phyloP scores from a whole-genome alignment of 73 alveolate genomes.

The Paramecium sonneborni region DNA sequence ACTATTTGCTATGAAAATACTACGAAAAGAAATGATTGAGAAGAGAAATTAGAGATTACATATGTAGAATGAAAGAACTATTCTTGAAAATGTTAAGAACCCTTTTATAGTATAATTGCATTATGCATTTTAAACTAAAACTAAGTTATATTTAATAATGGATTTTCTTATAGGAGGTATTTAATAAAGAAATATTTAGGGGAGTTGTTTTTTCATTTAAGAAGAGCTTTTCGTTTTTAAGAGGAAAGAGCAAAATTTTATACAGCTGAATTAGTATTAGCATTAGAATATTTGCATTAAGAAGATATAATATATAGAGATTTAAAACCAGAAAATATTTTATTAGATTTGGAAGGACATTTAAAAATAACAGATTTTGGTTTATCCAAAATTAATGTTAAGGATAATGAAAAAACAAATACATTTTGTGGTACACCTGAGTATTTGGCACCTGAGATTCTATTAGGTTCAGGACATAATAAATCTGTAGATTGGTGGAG shows the following conservation, averaged over 20 bases:
- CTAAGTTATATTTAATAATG: conserved; percentile 89
- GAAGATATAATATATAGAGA: conserved; percentile 90
- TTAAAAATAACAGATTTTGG: conserved; percentile 95
- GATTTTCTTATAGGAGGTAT: conserved; percentile 92
- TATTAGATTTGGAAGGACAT: conserved; percentile 91
- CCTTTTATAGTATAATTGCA: conserved; percentile 92
- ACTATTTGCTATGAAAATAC: conserved; percentile 88
- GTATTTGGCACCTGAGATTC: conserved; percentile 91
- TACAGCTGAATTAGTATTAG: conserved; percentile 87
- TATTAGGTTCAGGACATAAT: conserved; percentile 80
- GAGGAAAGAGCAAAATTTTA: conserved; percentile 90
- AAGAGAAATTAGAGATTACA: conserved; percentile 77
- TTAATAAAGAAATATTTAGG: background rate
- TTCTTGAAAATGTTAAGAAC: conserved; percentile 72
- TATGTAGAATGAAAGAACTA: conserved; percentile 80
- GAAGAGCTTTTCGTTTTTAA: conserved; percentile 64
- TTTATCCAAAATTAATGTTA: conserved; percentile 82
- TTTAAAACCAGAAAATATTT: conserved; percentile 94
- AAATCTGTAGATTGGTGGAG: conserved; percentile 88
- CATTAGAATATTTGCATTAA: conserved; percentile 88
- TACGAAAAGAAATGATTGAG: conserved; percentile 76
- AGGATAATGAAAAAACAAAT: conserved; percentile 78
- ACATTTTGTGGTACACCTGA: conserved; percentile 95
- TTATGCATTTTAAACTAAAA: conserved; percentile 89
- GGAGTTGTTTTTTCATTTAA: conserved; percentile 73